A percentile compares a stretch with the other conserved stretches of the same genome.
Conservation (phyloP, 371 early-diverging fungal species). For the Amoeboaphelidium protococcarum region DNA sequence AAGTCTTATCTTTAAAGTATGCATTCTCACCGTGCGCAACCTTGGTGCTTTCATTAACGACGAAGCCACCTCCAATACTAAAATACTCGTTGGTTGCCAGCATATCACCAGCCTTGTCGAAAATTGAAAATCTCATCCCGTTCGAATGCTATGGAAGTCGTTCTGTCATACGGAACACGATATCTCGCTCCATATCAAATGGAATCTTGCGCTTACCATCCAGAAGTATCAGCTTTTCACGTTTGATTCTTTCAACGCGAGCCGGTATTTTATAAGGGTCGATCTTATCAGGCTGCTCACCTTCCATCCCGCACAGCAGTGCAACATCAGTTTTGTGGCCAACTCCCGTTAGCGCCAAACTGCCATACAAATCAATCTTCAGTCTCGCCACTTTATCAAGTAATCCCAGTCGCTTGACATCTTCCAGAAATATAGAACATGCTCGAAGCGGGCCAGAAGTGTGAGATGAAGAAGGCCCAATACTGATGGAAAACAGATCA, state of each 20-base stretch:
- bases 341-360: constrained; percentile 71
- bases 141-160: constrained; percentile 80
- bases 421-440: constrained; percentile 68
- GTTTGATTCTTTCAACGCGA: constrained; percentile 40
- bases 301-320: constrained; percentile 48
- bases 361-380: constrained; percentile 72
- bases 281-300: constrained; percentile 69
- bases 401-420: constrained; percentile 30
- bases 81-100: constrained; percentile 79
- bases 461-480: constrained; percentile 57
- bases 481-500: constrained; percentile 80
- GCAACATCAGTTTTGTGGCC: constrained; percentile 87
- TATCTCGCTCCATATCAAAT: constrained; percentile 51
- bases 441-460: constrained; percentile 80
- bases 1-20: constrained; percentile 30
- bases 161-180: constrained; percentile 59
- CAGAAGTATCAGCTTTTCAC: constrained; percentile 32
- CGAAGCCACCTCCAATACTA: constrained; percentile 85
- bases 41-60: constrained; percentile 64
- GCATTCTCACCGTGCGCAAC: constrained; percentile 61
- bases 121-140: constrained; percentile 75
- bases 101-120: constrained; percentile 42
- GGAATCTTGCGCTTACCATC: constrained; percentile 43
- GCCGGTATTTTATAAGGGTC: constrained; percentile 47
- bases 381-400: constrained; percentile 31